phyloP scores from a whole-genome alignment of 1,139 yeast genomes.

The Yamadazyma atlantica region DNA sequence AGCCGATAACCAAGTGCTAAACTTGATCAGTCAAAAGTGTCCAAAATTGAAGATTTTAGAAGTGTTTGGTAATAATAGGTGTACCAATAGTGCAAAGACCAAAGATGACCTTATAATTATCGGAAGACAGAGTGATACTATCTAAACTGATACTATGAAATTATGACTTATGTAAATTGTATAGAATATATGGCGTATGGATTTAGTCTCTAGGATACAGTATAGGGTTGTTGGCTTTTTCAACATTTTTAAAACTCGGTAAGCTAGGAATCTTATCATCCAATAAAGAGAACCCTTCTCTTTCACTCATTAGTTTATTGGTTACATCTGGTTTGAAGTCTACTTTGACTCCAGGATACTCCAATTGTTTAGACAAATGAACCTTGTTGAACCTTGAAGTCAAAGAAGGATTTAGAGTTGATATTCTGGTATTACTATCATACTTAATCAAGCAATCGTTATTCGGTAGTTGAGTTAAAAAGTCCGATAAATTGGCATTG shows the following conservation, averaged over 20 bases:
- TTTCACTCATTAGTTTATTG: constrained; percentile 39
- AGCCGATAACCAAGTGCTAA: constrained; percentile 64
- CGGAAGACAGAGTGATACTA: constrained; percentile 47
- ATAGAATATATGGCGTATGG: constrained; percentile 1
- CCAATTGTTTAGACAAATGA: constrained; percentile 40
- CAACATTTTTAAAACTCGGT: constrained; percentile 63
- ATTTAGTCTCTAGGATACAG: constrained; percentile 22
- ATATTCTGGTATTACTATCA: constrained; percentile 17
- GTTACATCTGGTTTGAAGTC: constrained; percentile 58
- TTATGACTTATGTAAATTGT: too few species aligned
- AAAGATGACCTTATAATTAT: constrained; percentile 60
- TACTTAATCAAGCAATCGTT: constrained; percentile 22
- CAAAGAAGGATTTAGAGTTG: constrained; percentile 7
- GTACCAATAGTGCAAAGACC: constrained; percentile 55
- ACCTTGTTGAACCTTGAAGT: constrained; percentile 1
- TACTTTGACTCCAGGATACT: constrained; percentile 57
- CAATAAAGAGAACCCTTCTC: constrained; percentile 24
- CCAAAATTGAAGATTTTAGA: constrained; percentile 64
- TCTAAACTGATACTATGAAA: background rate
- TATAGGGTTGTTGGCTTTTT: constrained; percentile 48
- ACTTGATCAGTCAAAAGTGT: constrained; percentile 54
- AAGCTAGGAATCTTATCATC: constrained; percentile 34
- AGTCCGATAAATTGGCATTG: constrained; percentile 24
- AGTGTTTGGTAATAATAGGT: constrained; percentile 74
- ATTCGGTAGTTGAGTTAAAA: constrained; percentile 15